Evolutionary conservation across 345 rosid genomes (phyloP).

Genomic region (Cardamine resedifolia): DNA sequence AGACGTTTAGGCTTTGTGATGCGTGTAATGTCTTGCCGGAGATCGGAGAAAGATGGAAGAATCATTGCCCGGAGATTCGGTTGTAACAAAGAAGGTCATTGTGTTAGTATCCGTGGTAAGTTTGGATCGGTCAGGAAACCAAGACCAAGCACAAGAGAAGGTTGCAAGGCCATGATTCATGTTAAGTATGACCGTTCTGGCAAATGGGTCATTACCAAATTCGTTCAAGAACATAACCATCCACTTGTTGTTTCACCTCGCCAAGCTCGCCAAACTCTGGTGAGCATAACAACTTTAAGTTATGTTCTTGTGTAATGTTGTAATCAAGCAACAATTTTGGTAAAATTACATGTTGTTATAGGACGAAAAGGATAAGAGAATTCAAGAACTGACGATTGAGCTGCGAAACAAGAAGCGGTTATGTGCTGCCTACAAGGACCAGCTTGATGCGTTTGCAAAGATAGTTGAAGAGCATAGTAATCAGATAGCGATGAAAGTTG

Average conservation of each 20-base stretch:
- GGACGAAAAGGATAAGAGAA: slow-evolving; percentile 69
- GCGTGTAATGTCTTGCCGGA: slow-evolving; percentile 96
- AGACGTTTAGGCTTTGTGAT: slow-evolving; percentile 77
- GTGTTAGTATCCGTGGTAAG: slow-evolving; percentile 78
- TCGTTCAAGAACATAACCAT: slow-evolving; percentile 85
- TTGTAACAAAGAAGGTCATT: slow-evolving; percentile 90
- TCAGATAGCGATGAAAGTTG: slow-evolving; percentile 52
- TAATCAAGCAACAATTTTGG: background rate
- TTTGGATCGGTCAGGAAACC: slow-evolving; percentile 70
- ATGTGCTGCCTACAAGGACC: slow-evolving; percentile 64
- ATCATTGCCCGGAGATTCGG: slow-evolving; percentile 88
- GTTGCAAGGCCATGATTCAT: slow-evolving; percentile 92
- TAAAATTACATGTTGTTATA: slow-evolving; percentile 9
- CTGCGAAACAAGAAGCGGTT: slow-evolving; percentile 64
- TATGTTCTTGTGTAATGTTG: background rate
- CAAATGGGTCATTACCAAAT: slow-evolving; percentile 84
- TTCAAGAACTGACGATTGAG: slow-evolving; percentile 67
- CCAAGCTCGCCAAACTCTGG: slow-evolving; percentile 81
- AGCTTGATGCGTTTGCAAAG: slow-evolving; percentile 55
- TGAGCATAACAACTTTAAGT: slow-evolving; percentile 28
- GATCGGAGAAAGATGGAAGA: slow-evolving; percentile 89
- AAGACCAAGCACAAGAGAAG: slow-evolving; percentile 77
- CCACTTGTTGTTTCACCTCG: slow-evolving; percentile 73
- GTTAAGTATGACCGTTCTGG: slow-evolving; percentile 72
- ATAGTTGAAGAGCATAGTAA: slow-evolving; percentile 59